Evolutionary conservation across 495 filamentous ascomycete genomes (phyloP).

Genomic region (Hypoxylon fuscum): DNA sequence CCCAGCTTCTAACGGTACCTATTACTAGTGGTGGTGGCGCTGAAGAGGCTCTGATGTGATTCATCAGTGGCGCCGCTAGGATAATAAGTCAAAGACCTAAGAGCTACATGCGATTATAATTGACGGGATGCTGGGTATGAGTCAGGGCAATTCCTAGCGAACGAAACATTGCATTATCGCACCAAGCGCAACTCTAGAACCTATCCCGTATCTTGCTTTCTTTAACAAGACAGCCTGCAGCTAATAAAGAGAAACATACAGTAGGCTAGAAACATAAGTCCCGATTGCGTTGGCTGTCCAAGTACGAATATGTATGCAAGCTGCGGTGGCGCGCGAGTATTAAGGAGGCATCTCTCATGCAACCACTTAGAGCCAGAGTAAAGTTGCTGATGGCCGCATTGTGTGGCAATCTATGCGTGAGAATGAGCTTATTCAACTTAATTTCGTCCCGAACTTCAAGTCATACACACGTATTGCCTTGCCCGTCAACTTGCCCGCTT

Average conservation of each 20-base stretch:
- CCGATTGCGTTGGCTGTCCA: conserved; percentile 43
- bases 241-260: conserved; percentile 34
- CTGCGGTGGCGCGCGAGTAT: conserved; percentile 34
- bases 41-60: conserved; percentile 29
- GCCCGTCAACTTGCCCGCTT: conserved; percentile 26
- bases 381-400: conserved; percentile 28
- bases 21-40: conserved; percentile 23
- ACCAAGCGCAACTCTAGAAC: conserved; percentile 11
- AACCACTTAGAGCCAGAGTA: conserved; percentile 27
- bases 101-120: conserved; percentile 30
- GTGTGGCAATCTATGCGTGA: conserved; percentile 39
- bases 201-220: conserved; percentile 18
- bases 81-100: no score
- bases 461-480: conserved; percentile 32
- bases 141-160: conserved; percentile 39
- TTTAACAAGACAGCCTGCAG: conserved; percentile 15
- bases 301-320: conserved; percentile 33
- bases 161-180: conserved; percentile 32
- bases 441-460: conserved; percentile 25
- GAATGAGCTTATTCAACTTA: conserved; percentile 33
- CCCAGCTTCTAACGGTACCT: conserved; percentile 7
- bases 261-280: conserved; percentile 46
- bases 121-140: conserved; percentile 26
- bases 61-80: conserved; percentile 28
- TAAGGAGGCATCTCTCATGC: conserved; percentile 19